A percentile compares a stretch with the other conserved stretches of the same genome.
Evolutionary conservation across 2,329 filamentous ascomycete genomes (phyloP).

Genomic region (Fusarium lyarnte): DNA sequence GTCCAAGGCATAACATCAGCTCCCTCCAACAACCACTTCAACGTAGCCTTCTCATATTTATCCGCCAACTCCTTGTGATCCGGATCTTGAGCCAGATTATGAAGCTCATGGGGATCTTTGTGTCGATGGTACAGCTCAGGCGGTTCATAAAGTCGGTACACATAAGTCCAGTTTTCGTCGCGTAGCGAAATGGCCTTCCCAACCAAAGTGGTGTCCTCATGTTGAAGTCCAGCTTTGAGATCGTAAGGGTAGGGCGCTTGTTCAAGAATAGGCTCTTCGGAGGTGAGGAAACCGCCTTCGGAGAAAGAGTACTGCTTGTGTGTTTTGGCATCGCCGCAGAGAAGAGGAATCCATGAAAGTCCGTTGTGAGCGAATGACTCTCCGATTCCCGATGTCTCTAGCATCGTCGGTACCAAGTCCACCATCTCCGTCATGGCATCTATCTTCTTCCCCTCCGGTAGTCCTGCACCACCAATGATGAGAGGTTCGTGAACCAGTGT

Average conservation of each 20-base stretch:
- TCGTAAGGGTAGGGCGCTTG: constrained; percentile 56
- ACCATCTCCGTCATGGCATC: constrained; percentile 56
- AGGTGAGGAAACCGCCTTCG: constrained; percentile 56
- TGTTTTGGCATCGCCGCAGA: constrained; percentile 33
- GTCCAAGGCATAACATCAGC: constrained; percentile 50
- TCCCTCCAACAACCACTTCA: constrained; percentile 51
- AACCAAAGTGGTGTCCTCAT: constrained; percentile 54
- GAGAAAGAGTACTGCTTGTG: constrained; percentile 55
- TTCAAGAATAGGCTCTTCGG: constrained; percentile 57
- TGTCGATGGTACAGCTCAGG: constrained; percentile 54
- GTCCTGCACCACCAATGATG: constrained; percentile 53
- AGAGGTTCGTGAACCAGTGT: constrained; percentile 55
- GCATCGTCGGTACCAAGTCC: constrained; percentile 55
- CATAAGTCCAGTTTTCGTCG: constrained; percentile 51
- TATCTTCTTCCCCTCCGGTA: constrained; percentile 48
- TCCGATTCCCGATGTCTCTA: constrained; percentile 50
- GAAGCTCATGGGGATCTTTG: constrained; percentile 50
- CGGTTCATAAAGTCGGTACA: constrained; percentile 58
- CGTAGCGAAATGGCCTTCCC: constrained; percentile 54
- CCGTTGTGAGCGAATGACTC: constrained; percentile 55
- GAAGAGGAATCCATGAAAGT: constrained; percentile 46
- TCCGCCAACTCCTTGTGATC: constrained; percentile 36
- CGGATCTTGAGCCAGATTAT: constrained; percentile 49
- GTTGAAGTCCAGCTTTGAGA: constrained; percentile 56
- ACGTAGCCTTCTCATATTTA: constrained; percentile 43